These are phyloP conservation scores for Plasmodium coatneyi DNA, from an alignment of 169 alveolate species.

Conservation along the genomic window DNA sequence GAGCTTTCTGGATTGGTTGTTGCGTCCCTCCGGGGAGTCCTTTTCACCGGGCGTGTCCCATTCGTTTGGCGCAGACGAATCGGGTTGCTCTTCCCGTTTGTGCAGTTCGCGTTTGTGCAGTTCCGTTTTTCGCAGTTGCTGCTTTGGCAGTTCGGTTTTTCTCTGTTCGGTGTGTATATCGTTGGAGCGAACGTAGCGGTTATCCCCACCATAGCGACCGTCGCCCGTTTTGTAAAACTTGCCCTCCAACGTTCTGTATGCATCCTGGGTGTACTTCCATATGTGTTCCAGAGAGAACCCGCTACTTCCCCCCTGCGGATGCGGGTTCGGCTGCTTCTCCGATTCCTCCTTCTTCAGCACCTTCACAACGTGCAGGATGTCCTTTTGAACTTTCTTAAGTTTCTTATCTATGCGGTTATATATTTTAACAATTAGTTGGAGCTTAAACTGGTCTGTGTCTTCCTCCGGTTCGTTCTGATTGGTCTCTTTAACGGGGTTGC, in stretches of 20 bases:
- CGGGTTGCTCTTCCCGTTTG: neutral
- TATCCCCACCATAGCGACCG: neutral
- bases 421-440: conserved; percentile 22
- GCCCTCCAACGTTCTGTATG: conserved; percentile 3
- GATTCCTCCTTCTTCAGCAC: neutral
- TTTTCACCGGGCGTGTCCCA: neutral
- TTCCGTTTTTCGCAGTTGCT: neutral
- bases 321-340: neutral
- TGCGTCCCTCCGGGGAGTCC: neutral
- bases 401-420: conserved; percentile 12
- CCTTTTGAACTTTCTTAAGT: conserved; percentile 16
- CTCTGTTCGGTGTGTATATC: neutral
- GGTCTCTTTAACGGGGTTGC: neutral
- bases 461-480: neutral
- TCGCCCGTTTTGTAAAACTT: neutral
- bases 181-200: neutral
- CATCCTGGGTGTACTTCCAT: conserved; percentile 16
- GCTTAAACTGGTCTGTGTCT: conserved; percentile 41
- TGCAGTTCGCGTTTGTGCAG: neutral
- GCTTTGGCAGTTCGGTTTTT: neutral
- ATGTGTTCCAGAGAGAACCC: conserved; percentile 27
- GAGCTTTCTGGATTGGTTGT: neutral
- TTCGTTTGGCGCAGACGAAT: no score
- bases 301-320: neutral
- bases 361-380: conserved; percentile 25